Evolutionary conservation across 768 basidiomycete genomes (phyloP).

Genomic region (Cyclocybe aegerita): DNA sequence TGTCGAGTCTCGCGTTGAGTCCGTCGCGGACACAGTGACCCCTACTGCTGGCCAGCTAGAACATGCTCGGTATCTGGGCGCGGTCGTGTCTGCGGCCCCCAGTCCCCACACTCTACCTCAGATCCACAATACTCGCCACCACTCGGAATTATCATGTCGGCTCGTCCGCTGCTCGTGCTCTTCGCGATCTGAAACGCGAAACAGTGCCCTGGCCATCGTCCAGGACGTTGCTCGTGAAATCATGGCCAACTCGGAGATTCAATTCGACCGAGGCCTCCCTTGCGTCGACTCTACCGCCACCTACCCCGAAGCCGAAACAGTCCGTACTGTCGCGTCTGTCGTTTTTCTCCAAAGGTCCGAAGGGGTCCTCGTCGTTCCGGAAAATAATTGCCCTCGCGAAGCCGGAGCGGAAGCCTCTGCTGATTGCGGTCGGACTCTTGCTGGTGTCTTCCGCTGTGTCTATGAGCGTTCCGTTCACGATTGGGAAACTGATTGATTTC

Average conservation of each 20-base stretch:
- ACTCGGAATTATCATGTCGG: slow-evolving; percentile 11
- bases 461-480: slow-evolving; percentile 90
- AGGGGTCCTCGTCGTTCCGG: slow-evolving; percentile 61
- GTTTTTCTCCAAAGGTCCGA: slow-evolving; percentile 21
- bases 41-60: background rate
- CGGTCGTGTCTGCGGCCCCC: slow-evolving; percentile 18
- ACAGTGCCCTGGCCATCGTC: background rate
- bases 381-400: slow-evolving; percentile 78
- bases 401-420: slow-evolving; percentile 78
- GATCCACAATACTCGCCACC: slow-evolving; percentile 2
- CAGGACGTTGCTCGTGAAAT: background rate
- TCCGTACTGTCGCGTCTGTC: slow-evolving; percentile 16
- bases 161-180: background rate
- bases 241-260: slow-evolving; percentile 9
- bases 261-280: slow-evolving; percentile 16
- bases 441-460: slow-evolving; percentile 88
- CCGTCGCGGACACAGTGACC: background rate
- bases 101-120: slow-evolving; percentile 4
- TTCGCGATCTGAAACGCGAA: background rate
- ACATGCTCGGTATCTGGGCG: slow-evolving; percentile 28
- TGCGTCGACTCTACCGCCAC: slow-evolving; percentile 6
- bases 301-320: slow-evolving; percentile 8
- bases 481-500: slow-evolving; percentile 93
- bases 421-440: slow-evolving; percentile 75
- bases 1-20: too few relatives aligned